These are phyloP conservation scores for Cymbopogon flexuosus DNA, from an alignment of 202 grass and related monocot species.

Conservation along the genomic window DNA sequence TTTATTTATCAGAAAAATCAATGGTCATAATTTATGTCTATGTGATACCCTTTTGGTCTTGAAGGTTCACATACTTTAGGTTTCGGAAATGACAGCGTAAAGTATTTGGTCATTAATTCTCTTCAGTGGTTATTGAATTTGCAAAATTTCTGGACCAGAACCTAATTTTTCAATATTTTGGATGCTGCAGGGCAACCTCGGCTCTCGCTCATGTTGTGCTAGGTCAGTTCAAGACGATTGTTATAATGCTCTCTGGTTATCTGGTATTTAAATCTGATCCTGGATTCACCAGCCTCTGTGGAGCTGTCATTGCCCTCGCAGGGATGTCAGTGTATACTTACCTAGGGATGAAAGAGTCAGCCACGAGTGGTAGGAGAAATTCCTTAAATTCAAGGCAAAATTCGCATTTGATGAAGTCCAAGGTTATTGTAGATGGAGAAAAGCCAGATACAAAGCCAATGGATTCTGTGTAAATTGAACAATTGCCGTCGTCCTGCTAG, in stretches of 20 bases:
- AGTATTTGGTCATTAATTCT: not conserved
- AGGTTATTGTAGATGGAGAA: slow-evolving; percentile 49
- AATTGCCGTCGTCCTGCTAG: slow-evolving; percentile 1
- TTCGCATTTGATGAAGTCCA: slow-evolving; percentile 46
- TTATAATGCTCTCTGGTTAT: slow-evolving; percentile 82
- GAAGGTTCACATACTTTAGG: not conserved
- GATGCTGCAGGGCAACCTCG: slow-evolving; percentile 72
- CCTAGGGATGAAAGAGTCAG: slow-evolving; percentile 49
- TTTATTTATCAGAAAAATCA: not conserved
- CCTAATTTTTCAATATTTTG: slow-evolving; percentile 23
- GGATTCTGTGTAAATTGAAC: slow-evolving; percentile 52
- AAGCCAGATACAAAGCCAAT: slow-evolving; percentile 35
- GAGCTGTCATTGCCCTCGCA: slow-evolving; percentile 65
- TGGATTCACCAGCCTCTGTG: slow-evolving; percentile 61
- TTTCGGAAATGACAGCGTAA: not conserved
- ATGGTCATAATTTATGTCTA: not conserved
- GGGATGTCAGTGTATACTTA: slow-evolving; percentile 94
- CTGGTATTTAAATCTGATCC: slow-evolving; percentile 83
- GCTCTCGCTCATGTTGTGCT: slow-evolving; percentile 84
- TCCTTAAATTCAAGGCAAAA: slow-evolving; percentile 40
- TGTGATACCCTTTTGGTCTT: not conserved
- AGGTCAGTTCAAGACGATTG: slow-evolving; percentile 88
- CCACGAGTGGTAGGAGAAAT: slow-evolving; percentile 27
- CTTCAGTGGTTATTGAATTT: not conserved
- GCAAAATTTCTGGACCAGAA: not conserved